Evolutionary conservation across 2,329 filamentous ascomycete species (phyloP).

Genomic region (Diaporthe sp.): DNA sequence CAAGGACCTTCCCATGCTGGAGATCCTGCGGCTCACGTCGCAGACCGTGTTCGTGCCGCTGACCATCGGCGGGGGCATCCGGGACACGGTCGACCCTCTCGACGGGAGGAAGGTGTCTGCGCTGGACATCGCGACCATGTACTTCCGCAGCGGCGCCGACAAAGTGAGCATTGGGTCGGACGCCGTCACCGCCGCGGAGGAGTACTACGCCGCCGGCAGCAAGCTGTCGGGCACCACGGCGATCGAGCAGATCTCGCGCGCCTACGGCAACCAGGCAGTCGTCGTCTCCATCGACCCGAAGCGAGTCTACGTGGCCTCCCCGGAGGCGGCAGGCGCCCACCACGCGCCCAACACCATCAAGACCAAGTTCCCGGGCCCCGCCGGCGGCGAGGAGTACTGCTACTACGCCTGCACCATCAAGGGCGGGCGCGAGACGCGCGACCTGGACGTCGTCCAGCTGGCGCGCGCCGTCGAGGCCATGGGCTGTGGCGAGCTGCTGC

Average conservation of each 20-base stretch:
- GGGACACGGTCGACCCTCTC: slow-evolving; percentile 85
- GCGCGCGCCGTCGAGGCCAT: slow-evolving; percentile 93
- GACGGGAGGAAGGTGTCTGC: slow-evolving; percentile 90
- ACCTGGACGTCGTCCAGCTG: slow-evolving; percentile 92
- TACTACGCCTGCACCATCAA: slow-evolving; percentile 99
- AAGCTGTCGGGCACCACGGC: slow-evolving; percentile 85
- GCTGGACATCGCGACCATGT: slow-evolving; percentile 93
- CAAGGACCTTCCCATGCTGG: slow-evolving; percentile 94
- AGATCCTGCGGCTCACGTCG: slow-evolving; percentile 88
- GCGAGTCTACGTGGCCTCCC: slow-evolving; percentile 81
- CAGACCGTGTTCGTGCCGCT: slow-evolving; percentile 95
- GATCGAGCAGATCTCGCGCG: slow-evolving; percentile 93
- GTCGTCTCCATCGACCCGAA: slow-evolving; percentile 96
- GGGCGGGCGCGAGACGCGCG: slow-evolving; percentile 92
- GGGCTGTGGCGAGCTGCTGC: slow-evolving; percentile 92
- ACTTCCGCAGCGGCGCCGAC: slow-evolving; percentile 97
- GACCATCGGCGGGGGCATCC: slow-evolving; percentile 95
- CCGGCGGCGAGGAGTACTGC: slow-evolving; percentile 85
- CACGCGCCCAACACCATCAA: slow-evolving; percentile 80
- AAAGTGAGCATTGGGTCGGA: slow-evolving; percentile 98
- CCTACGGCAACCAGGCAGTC: slow-evolving; percentile 97
- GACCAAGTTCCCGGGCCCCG: slow-evolving; percentile 78
- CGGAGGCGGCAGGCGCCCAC: slow-evolving; percentile 72
- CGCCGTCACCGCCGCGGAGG: slow-evolving; percentile 91
- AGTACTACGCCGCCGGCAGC: slow-evolving; percentile 82